Evolutionary conservation across 2,329 filamentous ascomycete species (phyloP).

Genomic region (Colletotrichum sp.): DNA sequence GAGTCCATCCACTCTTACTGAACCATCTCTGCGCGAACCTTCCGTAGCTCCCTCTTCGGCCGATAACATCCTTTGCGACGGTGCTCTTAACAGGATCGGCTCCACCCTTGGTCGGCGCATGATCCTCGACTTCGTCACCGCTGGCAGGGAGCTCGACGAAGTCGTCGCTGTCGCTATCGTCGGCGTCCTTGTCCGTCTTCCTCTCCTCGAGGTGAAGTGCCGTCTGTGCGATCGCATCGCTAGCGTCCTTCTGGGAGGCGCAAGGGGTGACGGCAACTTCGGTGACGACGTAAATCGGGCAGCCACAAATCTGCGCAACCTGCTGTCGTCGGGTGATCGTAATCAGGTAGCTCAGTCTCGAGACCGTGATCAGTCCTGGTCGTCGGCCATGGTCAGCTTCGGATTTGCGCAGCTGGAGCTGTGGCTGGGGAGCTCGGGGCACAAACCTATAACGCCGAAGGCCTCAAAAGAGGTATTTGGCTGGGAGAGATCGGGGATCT

Average conservation of each 20-base stretch:
- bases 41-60: constrained; percentile 82
- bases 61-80: constrained; percentile 88
- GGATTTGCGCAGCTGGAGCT: not conserved
- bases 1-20: constrained; percentile 80
- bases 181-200: constrained; percentile 42
- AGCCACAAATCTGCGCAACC: constrained; percentile 84
- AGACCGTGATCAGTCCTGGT: constrained; percentile 82
- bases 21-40: constrained; percentile 93
- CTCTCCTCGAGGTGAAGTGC: constrained; percentile 43
- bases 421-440: not conserved
- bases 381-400: constrained; percentile 10
- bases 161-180: constrained; percentile 54
- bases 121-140: constrained; percentile 51
- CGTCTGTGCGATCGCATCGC: constrained; percentile 71
- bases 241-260: constrained; percentile 75
- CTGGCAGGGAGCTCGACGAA: constrained; percentile 38
- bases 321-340: constrained; percentile 86
- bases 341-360: constrained; percentile 82
- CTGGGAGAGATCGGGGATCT: constrained; percentile 46
- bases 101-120: constrained; percentile 31
- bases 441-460: constrained; percentile 63
- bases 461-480: constrained; percentile 60
- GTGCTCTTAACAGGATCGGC: constrained; percentile 54
- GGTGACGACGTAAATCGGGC: constrained; percentile 84
- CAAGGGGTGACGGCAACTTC: constrained; percentile 92